Conservation (phyloP, 176 grass and related monocot genomes). For the Elymus sibiricus region DNA sequence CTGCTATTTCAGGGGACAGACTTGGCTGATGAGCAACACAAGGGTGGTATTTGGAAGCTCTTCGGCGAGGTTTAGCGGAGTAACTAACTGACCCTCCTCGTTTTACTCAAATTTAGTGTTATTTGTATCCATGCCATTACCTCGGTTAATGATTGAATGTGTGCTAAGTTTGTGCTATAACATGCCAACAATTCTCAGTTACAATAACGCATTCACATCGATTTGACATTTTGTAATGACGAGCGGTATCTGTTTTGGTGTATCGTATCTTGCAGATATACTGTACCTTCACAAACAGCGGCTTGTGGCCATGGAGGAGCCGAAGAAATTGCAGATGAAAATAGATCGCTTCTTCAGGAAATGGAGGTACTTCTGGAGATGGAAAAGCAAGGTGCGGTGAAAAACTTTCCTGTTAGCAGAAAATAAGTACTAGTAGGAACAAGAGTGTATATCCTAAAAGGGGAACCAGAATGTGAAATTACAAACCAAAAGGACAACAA, state of each 20-base stretch:
- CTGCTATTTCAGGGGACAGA: constrained; percentile 8
- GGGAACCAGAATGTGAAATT: no score
- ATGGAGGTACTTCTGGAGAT: constrained; percentile 34
- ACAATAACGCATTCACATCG: not conserved
- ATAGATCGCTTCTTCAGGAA: constrained; percentile 30
- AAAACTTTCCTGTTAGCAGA: not conserved
- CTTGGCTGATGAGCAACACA: not conserved
- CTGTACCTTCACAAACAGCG: constrained; percentile 48
- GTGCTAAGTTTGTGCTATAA: not conserved
- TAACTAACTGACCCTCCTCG: constrained; percentile 1
- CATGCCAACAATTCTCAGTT: not conserved
- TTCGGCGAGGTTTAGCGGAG: constrained; percentile 30
- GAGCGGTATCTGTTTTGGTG: not conserved
- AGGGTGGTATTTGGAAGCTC: constrained; percentile 25
- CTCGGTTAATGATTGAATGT: not conserved
- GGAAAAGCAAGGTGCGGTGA: constrained; percentile 20
- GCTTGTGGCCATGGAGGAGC: constrained; percentile 40
- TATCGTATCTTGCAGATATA: constrained; percentile 34
- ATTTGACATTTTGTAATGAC: not conserved
- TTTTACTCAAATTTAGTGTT: not conserved
- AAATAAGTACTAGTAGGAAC: not conserved
- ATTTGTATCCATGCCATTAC: no score
- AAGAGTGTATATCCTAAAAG: no score
- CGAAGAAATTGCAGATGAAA: constrained; percentile 45
- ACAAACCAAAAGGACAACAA: no score